Conservation (phyloP, 2,329 filamentous ascomycete genomes). For the Aspergillus clavatus region DNA sequence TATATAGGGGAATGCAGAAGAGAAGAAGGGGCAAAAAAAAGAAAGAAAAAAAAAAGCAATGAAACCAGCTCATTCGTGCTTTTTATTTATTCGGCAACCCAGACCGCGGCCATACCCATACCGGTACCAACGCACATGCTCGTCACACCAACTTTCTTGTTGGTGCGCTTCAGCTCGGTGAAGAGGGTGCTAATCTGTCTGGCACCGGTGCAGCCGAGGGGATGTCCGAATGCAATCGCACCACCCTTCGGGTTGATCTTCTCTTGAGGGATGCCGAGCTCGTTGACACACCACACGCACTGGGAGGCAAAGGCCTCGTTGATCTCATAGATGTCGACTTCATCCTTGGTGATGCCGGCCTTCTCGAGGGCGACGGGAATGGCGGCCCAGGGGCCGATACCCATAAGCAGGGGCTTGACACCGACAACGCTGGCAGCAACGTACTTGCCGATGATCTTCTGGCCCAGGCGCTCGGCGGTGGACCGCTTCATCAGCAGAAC, state of each 20-base stretch:
- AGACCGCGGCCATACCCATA: conserved; percentile 96
- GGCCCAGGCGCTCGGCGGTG: conserved; percentile 80
- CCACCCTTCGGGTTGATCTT: conserved; percentile 98
- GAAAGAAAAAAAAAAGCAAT: conserved; percentile 12
- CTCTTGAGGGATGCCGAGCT: conserved; percentile 72
- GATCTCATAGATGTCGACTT: conserved; percentile 97
- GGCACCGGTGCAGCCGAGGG: conserved; percentile 88
- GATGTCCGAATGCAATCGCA: conserved; percentile 93
- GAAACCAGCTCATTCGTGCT: conserved; percentile 19
- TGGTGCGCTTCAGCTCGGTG: conserved; percentile 80
- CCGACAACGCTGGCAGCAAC: conserved; percentile 80
- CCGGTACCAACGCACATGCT: conserved; percentile 96
- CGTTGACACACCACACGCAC: conserved; percentile 87
- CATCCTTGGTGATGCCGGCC: conserved; percentile 77
- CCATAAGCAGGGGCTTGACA: conserved; percentile 91
- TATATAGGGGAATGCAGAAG: conserved; percentile 12
- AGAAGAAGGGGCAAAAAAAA: too few relatives aligned
- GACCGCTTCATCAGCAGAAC: conserved; percentile 93
- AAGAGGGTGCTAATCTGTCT: conserved; percentile 89
- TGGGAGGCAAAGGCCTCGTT: conserved; percentile 98
- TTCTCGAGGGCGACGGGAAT: conserved; percentile 89
- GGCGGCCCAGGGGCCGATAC: conserved; percentile 88
- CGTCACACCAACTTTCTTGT: conserved; percentile 81
- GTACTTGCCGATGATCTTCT: conserved; percentile 88
- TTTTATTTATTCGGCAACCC: conserved; percentile 75